Evolutionary conservation across 306 rosid species (phyloP), one percentile per base, ranked within the genome.

Genomic region (Corylus heterophylla): DNA sequence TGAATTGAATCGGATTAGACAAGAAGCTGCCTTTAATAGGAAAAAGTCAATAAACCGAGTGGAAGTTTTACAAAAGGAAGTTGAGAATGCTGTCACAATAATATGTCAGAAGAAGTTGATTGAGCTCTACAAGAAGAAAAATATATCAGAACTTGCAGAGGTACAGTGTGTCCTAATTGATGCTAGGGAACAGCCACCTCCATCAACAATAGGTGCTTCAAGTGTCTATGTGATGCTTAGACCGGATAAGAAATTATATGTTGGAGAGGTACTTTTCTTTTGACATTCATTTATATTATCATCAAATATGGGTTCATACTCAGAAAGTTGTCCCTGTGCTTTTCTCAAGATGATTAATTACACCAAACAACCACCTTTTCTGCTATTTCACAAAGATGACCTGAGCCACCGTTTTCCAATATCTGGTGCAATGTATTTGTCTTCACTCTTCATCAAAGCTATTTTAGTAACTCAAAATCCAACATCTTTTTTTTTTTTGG

Each of bases 101-200:
- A 89, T 90, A 83, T 92, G 98, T 89, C 92, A 83, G 80, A 89
- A 86, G 79, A 87, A 82, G 87, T 75, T 92, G 68, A 78, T 64
- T n/a, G 93, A 91, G 78, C 90, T 82, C 16, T 79, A 31, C 48
- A 82, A 80, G 68, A 76, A 86, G 68, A 81, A 64, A 39, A 81
- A 63, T 11, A 8, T 84, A 35, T 58, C 85, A 39, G 84, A 69
- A 45, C 63, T 75, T 63, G 67, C 80, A 0, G 81, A 86, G 74
- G 85, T 95, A 69, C 86, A 74, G 12, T 95, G 96, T 76, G 80
- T 90, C 83, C 67, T 80, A 27, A 85, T 92, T 76, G 83, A 87
- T 75, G 48, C 90, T 7, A 82, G 91, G 86, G 96, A 95, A 83
- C 88, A 81, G 78, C 98, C 98, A 17, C 98, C 98, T 79, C 98